Conservation (phyloP, 176 grass and related monocot species). For the Bromus sterilis region DNA sequence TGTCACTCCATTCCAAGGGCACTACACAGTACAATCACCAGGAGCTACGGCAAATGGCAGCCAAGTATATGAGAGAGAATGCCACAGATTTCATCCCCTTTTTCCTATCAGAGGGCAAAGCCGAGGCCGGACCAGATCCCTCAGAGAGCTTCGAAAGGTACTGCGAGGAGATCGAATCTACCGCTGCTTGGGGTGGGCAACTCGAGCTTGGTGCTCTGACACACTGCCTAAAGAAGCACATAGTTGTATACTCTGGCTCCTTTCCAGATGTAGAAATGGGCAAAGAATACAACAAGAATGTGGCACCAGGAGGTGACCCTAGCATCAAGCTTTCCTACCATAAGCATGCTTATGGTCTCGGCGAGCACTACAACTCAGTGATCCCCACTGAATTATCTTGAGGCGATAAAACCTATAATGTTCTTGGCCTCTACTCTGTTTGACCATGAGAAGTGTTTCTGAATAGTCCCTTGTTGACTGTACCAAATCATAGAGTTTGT, state of each 20-base stretch:
- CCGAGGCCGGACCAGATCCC: slow-evolving; percentile 36
- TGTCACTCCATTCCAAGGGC: slow-evolving; percentile 41
- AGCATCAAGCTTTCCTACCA: slow-evolving; percentile 84
- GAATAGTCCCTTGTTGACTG: neutral
- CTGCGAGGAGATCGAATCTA: slow-evolving; percentile 65
- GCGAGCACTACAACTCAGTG: slow-evolving; percentile 96
- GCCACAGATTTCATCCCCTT: slow-evolving; percentile 61
- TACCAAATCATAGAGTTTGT: slow-evolving; percentile 24
- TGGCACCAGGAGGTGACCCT: slow-evolving; percentile 19
- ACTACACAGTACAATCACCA: slow-evolving; percentile 48
- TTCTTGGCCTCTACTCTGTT: slow-evolving; percentile 11
- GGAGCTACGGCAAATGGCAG: slow-evolving; percentile 67
- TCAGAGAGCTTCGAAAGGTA: slow-evolving; percentile 63
- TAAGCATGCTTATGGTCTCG: slow-evolving; percentile 86
- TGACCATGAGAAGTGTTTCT: slow-evolving; percentile 6
- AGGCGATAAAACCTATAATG: neutral
- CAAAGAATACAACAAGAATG: slow-evolving; percentile 64
- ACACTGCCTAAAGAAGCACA: slow-evolving; percentile 82
- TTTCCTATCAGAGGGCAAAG: slow-evolving; percentile 82
- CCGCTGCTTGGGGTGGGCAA: slow-evolving; percentile 86
- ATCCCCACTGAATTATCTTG: slow-evolving; percentile 28
- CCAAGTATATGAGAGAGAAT: slow-evolving; percentile 80
- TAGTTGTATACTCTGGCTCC: slow-evolving; percentile 81
- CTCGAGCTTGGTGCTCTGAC: slow-evolving; percentile 82
- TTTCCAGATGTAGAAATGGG: slow-evolving; percentile 98